Base-by-base conservation (phyloP, 2,329 filamentous ascomycete genomes). In the Penicillium griseofulvum region DNA sequence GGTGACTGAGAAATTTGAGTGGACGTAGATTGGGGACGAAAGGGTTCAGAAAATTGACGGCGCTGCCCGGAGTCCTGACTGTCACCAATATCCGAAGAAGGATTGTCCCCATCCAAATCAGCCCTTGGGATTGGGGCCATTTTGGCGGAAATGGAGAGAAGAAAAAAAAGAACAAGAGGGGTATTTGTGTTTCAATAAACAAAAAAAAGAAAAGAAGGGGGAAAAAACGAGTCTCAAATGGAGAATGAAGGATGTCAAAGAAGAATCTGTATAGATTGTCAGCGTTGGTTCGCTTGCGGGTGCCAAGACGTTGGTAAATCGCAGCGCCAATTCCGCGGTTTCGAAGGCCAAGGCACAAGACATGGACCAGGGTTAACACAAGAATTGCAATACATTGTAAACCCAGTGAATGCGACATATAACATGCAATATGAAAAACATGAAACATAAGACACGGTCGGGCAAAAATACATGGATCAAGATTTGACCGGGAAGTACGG, bases 21-120 rank as follows among this genome's bases (percentile, higher is more conserved):
- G 34, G 73, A 73, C 22, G 64, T 70, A 57, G 70, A 71, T 17
- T 60, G 67, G 37, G 67, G 61, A 44, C 68, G 67, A 46, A 70
- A 60, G 47, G 70, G 71, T 49, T 75, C 73, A 58, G 73, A 74
- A 56, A 73, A 73, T 62, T 73, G 71, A 62, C 72, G 71, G 62
- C 66, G 68, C 52, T 71, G 57, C 16, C 69, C 66, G 45, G 71
- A 74, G 56, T 70, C 70, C 60, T 68, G 69, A 57, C 70, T 72
- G 60, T 70, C 68, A 51, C 61, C 69, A 60, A 71, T 62, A 55
- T 71, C 69, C 29, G 72, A 72, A 55, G 69, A 72, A 65, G 65
- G 70, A 52, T 68, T 70, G 52, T 72, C 69, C 56, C 68, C 63
- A 43, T 74, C 71, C 52, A 71, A 55, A 62, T 73, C 67, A 53